Conservation (phyloP, 108 stramenopile species). For the Mediolabrus comicus region DNA sequence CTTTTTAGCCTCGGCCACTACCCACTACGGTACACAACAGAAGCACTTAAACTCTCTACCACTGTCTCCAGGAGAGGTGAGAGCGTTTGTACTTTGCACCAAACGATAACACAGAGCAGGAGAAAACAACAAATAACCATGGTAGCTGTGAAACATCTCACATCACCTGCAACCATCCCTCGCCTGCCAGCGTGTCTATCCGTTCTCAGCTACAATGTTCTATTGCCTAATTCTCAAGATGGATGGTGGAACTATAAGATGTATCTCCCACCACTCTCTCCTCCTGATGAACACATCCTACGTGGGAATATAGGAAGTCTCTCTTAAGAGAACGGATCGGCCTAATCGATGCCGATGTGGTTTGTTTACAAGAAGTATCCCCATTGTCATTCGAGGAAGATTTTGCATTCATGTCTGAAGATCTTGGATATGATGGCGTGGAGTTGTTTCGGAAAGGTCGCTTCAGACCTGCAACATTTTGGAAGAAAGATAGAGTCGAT, state of each 20-base stretch:
- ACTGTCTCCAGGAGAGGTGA: too few species aligned
- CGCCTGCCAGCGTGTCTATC: slow-evolving; percentile 1
- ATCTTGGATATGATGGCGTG: slow-evolving; percentile 80
- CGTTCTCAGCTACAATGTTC: slow-evolving; percentile 68
- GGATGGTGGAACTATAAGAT: slow-evolving; percentile 94
- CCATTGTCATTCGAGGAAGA: slow-evolving; percentile 86
- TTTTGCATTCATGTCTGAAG: slow-evolving; percentile 82
- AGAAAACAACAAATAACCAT: too few species aligned
- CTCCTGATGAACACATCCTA: slow-evolving; percentile 43
- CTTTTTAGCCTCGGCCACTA: too few species aligned
- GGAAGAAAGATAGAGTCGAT: slow-evolving; percentile 70
- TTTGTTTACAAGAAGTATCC: slow-evolving; percentile 89
- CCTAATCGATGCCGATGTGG: slow-evolving; percentile 76
- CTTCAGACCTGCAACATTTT: slow-evolving; percentile 92
- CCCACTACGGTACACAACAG: too few species aligned
- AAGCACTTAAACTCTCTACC: too few species aligned
- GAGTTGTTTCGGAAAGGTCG: slow-evolving; percentile 79
- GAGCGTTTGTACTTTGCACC: too few species aligned
- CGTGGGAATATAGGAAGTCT: slow-evolving; percentile 71
- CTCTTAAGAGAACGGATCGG: slow-evolving; percentile 53
- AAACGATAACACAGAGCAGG: too few species aligned
- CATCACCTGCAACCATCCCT: slow-evolving; percentile 4
- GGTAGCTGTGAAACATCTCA: background rate
- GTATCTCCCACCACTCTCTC: slow-evolving; percentile 71
- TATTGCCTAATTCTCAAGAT: slow-evolving; percentile 88